Percentiles rank a stretch among this genome's conserved stretches.
phyloP scores from a whole-genome alignment of 23 red algal species.

The Chondrus crispus region DNA sequence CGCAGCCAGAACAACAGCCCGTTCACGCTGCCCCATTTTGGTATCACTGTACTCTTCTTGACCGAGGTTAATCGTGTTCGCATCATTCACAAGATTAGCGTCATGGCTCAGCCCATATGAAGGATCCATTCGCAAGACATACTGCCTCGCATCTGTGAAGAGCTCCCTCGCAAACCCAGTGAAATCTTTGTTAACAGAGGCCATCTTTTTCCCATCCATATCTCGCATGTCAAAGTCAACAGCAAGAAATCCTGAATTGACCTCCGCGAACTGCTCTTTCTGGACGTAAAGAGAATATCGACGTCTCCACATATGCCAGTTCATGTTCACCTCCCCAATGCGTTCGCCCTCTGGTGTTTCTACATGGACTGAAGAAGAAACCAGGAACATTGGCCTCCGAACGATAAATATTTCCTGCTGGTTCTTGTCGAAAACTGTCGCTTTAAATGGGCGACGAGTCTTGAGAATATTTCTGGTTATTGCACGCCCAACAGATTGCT shows the following conservation, averaged over 20 bases:
- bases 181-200: slow-evolving; percentile 91
- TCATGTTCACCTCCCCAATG: slow-evolving; percentile 89
- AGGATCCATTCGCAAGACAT: slow-evolving; percentile 84
- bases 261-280: slow-evolving; percentile 80
- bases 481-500: slow-evolving; percentile 62
- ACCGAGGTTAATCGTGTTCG: slow-evolving; percentile 16
- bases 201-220: slow-evolving; percentile 46
- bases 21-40: slow-evolving; percentile 46
- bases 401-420: slow-evolving; percentile 67
- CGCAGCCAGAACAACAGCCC: slow-evolving; percentile 76
- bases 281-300: slow-evolving; percentile 84
- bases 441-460: slow-evolving; percentile 91
- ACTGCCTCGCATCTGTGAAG: slow-evolving; percentile 96
- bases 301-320: slow-evolving; percentile 90
- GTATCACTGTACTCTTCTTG: slow-evolving; percentile 17
- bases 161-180: slow-evolving; percentile 92
- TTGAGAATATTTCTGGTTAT: slow-evolving; percentile 78
- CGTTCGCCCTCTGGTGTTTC: slow-evolving; percentile 62
- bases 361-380: slow-evolving; percentile 86
- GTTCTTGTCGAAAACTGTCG: slow-evolving; percentile 82
- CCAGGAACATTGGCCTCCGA: slow-evolving; percentile 75
- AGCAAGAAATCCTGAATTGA: slow-evolving; percentile 80
- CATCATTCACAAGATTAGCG: slow-evolving; percentile 18
- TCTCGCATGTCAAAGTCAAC: slow-evolving; percentile 83
- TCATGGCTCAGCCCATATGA: slow-evolving; percentile 36